Evolutionary conservation across 345 rosid species (phyloP).

Genomic region (Brassica cretica): DNA sequence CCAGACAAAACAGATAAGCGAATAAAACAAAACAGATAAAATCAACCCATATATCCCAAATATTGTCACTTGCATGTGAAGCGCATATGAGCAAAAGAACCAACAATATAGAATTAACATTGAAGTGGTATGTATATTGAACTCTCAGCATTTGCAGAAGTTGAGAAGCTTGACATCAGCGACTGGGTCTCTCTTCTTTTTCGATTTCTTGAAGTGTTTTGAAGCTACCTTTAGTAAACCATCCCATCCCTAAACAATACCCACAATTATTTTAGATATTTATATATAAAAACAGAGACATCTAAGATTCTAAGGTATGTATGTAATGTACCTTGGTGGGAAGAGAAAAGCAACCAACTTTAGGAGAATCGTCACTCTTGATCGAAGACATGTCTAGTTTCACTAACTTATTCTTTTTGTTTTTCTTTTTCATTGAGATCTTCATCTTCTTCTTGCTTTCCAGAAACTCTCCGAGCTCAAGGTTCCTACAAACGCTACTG

Average conservation of each 20-base stretch:
- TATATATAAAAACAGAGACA: background rate
- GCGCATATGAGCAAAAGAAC: background rate
- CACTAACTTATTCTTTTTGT: slow-evolving; percentile 37
- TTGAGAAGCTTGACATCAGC: slow-evolving; percentile 50
- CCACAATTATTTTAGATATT: background rate
- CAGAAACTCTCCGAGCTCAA: slow-evolving; percentile 39
- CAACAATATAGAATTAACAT: background rate
- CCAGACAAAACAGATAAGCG: background rate
- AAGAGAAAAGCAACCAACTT: slow-evolving; percentile 50
- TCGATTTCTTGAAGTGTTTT: slow-evolving; percentile 77
- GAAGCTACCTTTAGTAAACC: slow-evolving; percentile 72
- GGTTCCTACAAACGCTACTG: slow-evolving; percentile 40
- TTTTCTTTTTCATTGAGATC: slow-evolving; percentile 12
- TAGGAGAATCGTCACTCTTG: slow-evolving; percentile 46
- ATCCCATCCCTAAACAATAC: slow-evolving; percentile 59
- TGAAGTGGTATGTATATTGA: background rate
- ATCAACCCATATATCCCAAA: background rate
- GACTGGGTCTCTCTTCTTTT: slow-evolving; percentile 48
- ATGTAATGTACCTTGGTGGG: slow-evolving; percentile 48
- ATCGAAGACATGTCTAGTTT: slow-evolving; percentile 26
- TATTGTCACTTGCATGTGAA: background rate
- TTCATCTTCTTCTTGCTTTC: slow-evolving; percentile 21
- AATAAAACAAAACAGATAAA: background rate
- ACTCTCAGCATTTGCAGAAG: slow-evolving; percentile 37
- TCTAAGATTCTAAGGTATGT: background rate